Evolutionary conservation across 2,329 filamentous ascomycete genomes (phyloP), one percentile per base, ranked within the genome.

Genomic region (Cryphonectria carpinicola): DNA sequence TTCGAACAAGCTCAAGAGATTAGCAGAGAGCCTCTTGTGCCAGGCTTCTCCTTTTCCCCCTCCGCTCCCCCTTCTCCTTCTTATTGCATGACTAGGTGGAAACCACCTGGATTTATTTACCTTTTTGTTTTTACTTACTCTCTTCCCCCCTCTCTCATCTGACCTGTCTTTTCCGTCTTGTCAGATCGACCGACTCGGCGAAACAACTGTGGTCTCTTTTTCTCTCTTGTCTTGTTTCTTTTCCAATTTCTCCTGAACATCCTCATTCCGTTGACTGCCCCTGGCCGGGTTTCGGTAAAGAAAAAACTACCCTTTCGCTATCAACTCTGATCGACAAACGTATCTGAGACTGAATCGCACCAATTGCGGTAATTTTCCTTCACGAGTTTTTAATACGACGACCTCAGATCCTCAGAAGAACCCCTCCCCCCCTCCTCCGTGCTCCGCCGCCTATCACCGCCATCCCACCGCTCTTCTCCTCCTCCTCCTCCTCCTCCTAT

Each of bases 241-340:
- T 43, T 52, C 22, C 49, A 43, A 17, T 54, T 41, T 25, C 68
- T 72, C 66, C 70, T 72, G 70, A 46, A 70, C 60, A 72, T 72
- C 70, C 22, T 70, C 64, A 72, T 72, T 66, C 54, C 32, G 32
- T 58, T 28, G 54, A 65, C 65, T 54, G 62, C 71, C 71, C 71
- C 71, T 72, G 71, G 71, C 68, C 46, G 71, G 70, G 68, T 68
- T 66, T 41, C 68, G 64, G 60, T 72, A 67, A 67, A 39, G 37
- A 10, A 70, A 61, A 49, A 68, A 62, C 66, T 35, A 11, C n/a
- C 22, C 43, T 56, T 54, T 66, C 22, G 35, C 39, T 52, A 25
- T 58, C 10, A 25, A 32, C 37, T 54, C 62, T 35, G 68, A 72
- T 72, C 65, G 68, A 68, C 70, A 71, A 28, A n/a, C 37, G 32